phyloP scores from a whole-genome alignment of 2,329 filamentous ascomycete genomes.

The Xylariaceae sp. region DNA sequence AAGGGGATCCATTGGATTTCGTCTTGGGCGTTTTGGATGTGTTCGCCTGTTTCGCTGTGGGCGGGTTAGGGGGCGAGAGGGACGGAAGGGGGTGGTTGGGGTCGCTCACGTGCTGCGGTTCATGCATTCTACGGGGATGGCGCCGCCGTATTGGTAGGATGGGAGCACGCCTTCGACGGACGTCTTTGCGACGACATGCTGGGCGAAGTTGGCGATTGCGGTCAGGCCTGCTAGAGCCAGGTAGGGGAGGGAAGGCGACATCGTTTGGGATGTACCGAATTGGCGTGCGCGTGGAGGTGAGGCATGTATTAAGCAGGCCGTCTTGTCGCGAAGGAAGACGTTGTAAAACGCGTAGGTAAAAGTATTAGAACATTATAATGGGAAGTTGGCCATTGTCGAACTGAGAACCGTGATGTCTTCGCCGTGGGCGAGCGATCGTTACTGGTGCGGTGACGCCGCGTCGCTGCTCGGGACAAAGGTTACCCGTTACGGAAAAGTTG shows the following conservation, averaged over 20 bases:
- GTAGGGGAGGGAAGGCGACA: conserved; percentile 23
- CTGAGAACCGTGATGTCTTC: background rate
- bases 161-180: conserved; percentile 43
- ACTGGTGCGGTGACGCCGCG: background rate
- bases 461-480: background rate
- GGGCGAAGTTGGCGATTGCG: conserved; percentile 15
- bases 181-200: conserved; percentile 17
- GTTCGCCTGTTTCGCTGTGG: conserved; percentile 76
- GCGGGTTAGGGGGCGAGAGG: conserved; percentile 1
- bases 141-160: conserved; percentile 61
- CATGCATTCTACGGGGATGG: conserved; percentile 67
- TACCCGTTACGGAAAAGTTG: background rate
- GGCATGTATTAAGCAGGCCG: conserved; percentile 7
- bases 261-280: conserved; percentile 16
- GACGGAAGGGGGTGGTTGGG: background rate
- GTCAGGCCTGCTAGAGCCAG: conserved; percentile 17
- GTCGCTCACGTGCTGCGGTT: conserved; percentile 62
- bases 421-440: background rate
- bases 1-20: conserved; percentile 92
- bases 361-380: background rate
- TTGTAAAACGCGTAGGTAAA: background rate
- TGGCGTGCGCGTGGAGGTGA: background rate
- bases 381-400: conserved; percentile 14
- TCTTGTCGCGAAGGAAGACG: background rate
- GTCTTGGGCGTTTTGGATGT: conserved; percentile 74